phyloP scores from a whole-genome alignment of 345 rosid species.

The Acer yangbiense region DNA sequence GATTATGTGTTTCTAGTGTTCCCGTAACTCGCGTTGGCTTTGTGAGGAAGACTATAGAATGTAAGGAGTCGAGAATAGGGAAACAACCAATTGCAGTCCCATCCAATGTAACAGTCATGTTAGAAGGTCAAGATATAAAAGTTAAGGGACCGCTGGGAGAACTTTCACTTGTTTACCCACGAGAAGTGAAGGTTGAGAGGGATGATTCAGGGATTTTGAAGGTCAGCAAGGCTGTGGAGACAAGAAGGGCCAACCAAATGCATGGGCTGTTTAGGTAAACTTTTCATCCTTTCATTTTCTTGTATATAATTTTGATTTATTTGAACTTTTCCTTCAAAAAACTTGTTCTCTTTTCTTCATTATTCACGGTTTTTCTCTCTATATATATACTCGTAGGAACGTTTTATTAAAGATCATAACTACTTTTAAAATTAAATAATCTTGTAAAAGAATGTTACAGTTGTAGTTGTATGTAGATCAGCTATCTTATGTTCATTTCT shows the following conservation, averaged over 20 bases:
- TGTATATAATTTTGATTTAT: not conserved
- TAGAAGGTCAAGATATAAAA: conserved; percentile 69
- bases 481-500: not conserved
- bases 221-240: conserved; percentile 71
- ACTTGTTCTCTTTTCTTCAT: not conserved
- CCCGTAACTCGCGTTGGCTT: conserved; percentile 43
- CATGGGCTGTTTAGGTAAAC: conserved; percentile 95
- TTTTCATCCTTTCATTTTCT: not conserved
- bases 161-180: conserved; percentile 69
- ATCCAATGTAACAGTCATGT: conserved; percentile 62
- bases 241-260: conserved; percentile 95
- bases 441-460: not conserved
- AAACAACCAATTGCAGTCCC: conserved; percentile 87
- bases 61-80: conserved; percentile 94
- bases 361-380: conserved; percentile 1
- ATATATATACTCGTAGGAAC: not conserved
- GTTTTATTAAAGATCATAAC: not conserved
- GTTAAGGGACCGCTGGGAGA: conserved; percentile 96
- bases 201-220: conserved; percentile 66
- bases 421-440: not conserved
- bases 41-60: conserved; percentile 56
- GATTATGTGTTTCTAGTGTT: conserved; percentile 38
- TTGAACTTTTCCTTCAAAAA: not conserved
- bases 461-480: not conserved
- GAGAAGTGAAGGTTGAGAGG: conserved; percentile 69